Base-by-base conservation (phyloP, 1,139 yeast species). In the Yamadazyma friedrichii region DNA sequence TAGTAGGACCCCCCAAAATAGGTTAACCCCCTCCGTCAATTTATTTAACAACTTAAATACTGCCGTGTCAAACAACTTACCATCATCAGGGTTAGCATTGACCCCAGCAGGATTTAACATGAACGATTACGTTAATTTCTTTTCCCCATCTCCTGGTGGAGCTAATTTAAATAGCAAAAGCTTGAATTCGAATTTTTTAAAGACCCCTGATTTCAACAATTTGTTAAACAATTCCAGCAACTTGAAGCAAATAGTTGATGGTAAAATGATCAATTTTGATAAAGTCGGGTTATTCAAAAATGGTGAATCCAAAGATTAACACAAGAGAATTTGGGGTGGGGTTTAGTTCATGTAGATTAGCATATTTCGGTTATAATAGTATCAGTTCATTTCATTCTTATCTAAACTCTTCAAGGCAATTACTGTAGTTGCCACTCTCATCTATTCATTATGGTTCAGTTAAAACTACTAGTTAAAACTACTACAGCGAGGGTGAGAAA, bases 31-130 rank as follows among this genome's bases (percentile, higher is more conserved):
- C 2, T 67, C 70, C 30, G 56, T 69, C 36, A 67, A 62, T 46
- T 55, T 65, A 27, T 62, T 64, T 53, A 61, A 54, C 42, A 53
- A 51, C 30, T 56, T 44, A 43, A 56, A 43, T 42, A 29, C 15
- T 24, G n/a, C 16, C 15, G 9, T 15, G 4, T 42, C 47, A 4
- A 69, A 65, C 9, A 20, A 20, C 8, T 56, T 70, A 33, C 78
- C 77, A 3, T 70, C 76, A 1, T 67, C 70, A 9, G 76, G 76
- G 2, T 56, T 72, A 38, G 67, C 65, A 17, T 58, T 70, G 38
- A 78, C 82, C 28, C 84, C 87, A 0, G 84, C 88, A 3, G 88
- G 88, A 8, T 86, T 87, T 64, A 85, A 87, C 58, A 79, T 87
- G 81, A 83, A 80, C 54, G 95, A 87, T 56, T 87, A 86, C 58